A percentile compares a stretch with the other conserved stretches of the same genome.
phyloP scores from a whole-genome alignment of 805 yeast species.

The Starmerella scarabaei region DNA sequence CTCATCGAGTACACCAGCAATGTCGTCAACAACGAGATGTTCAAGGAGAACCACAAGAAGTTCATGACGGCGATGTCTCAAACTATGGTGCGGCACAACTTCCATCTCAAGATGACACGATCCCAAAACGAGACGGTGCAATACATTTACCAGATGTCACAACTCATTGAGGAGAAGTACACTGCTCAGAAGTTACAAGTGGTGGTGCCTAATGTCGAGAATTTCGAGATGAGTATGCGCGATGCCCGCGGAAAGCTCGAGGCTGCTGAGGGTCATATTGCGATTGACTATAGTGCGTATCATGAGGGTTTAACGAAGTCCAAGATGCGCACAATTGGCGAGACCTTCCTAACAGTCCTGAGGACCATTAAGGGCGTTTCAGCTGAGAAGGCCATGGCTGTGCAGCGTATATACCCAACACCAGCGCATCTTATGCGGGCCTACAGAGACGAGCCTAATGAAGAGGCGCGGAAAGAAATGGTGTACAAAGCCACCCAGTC shows the following conservation, averaged over 20 bases:
- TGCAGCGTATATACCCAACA: slow-evolving; percentile 60
- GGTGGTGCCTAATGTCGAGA: slow-evolving; percentile 41
- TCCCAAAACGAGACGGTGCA: slow-evolving; percentile 63
- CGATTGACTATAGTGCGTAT: slow-evolving; percentile 38
- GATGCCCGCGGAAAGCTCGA: slow-evolving; percentile 17
- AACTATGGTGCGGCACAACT: slow-evolving; percentile 51
- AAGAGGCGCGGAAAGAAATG: slow-evolving; percentile 28
- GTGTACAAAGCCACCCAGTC: slow-evolving; percentile 28
- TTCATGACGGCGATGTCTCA: slow-evolving; percentile 64
- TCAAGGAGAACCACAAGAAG: slow-evolving; percentile 34
- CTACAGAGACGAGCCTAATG: slow-evolving; percentile 25
- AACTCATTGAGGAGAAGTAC: slow-evolving; percentile 33
- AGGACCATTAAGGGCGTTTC: slow-evolving; percentile 73
- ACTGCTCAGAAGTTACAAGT: slow-evolving; percentile 26
- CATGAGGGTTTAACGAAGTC: slow-evolving; percentile 59
- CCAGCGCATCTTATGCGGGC: slow-evolving; percentile 47
- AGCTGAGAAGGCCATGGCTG: slow-evolving; percentile 66
- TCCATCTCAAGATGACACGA: slow-evolving; percentile 54
- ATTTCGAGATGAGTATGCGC: slow-evolving; percentile 35
- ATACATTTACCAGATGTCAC: slow-evolving; percentile 41
- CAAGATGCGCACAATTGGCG: slow-evolving; percentile 56
- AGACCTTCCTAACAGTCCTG: slow-evolving; percentile 60
- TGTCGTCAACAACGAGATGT: slow-evolving; percentile 16
- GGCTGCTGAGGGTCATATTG: slow-evolving; percentile 22
- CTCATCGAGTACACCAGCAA: slow-evolving; percentile 52